Evolutionary conservation across 805 yeast genomes (phyloP).

Genomic region (Schwanniomyces occidentalis): DNA sequence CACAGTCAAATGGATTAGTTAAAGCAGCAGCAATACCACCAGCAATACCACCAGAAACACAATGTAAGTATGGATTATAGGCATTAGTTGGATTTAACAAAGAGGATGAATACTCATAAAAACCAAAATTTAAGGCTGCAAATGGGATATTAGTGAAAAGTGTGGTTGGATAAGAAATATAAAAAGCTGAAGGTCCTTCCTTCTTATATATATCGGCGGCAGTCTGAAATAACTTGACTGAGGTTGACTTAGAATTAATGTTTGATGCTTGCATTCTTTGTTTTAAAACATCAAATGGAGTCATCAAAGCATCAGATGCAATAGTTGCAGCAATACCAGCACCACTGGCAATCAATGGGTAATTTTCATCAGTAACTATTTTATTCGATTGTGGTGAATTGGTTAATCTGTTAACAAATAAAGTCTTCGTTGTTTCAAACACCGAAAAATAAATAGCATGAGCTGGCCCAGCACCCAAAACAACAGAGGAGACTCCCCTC

Average conservation of each 20-base stretch:
- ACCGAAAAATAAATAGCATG: slow-evolving; percentile 97
- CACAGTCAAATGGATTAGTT: slow-evolving; percentile 92
- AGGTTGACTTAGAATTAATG: slow-evolving; percentile 10
- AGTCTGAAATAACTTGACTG: slow-evolving; percentile 31
- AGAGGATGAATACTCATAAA: slow-evolving; percentile 82
- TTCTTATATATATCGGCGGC: slow-evolving; percentile 51
- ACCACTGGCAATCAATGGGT: slow-evolving; percentile 78
- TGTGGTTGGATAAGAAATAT: slow-evolving; percentile 92
- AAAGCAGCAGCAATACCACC: slow-evolving; percentile 95
- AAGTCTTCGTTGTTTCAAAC: slow-evolving; percentile 76
- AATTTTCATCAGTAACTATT: slow-evolving; percentile 62
- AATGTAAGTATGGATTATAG: slow-evolving; percentile 89
- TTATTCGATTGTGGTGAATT: slow-evolving; percentile 32
- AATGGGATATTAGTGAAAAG: slow-evolving; percentile 89
- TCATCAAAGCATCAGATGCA: slow-evolving; percentile 95
- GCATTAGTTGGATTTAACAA: slow-evolving; percentile 71
- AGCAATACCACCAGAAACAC: slow-evolving; percentile 89
- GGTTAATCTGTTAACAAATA: slow-evolving; percentile 46
- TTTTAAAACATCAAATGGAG: slow-evolving; percentile 93
- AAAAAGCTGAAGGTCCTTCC: slow-evolving; percentile 81
- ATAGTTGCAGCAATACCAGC: slow-evolving; percentile 92
- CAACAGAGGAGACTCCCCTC: slow-evolving; percentile 91
- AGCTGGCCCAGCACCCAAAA: slow-evolving; percentile 98
- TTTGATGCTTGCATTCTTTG: slow-evolving; percentile 81
- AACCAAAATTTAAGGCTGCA: slow-evolving; percentile 90